These are phyloP conservation scores for Butyriboletus loyo DNA, from an alignment of 768 basidiomycete species.

Conservation along the genomic window DNA sequence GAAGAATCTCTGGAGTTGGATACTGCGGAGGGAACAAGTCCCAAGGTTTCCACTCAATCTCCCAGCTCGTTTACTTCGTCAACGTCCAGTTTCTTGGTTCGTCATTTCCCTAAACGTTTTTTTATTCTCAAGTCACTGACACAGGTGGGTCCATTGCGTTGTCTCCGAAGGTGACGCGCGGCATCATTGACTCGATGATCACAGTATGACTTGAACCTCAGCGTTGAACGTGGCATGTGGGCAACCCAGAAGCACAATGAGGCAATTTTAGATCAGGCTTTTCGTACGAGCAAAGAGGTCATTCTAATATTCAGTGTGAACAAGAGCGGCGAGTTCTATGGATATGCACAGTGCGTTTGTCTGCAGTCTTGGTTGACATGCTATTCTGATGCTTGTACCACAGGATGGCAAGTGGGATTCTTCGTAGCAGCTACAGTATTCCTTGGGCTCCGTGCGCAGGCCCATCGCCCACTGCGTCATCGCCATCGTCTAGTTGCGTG, in stretches of 20 bases:
- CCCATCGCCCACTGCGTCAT: constrained; percentile 26
- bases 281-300: constrained; percentile 85
- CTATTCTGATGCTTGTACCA: neutral
- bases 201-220: constrained; percentile 76
- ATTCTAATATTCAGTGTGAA: constrained; percentile 91
- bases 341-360: constrained; percentile 69
- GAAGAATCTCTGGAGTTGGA: constrained; percentile 29
- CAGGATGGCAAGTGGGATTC: constrained; percentile 68
- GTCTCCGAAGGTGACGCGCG: neutral
- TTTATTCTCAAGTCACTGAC: constrained; percentile 91
- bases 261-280: constrained; percentile 87
- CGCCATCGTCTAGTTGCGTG: constrained; percentile 26
- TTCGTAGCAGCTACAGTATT: constrained; percentile 46
- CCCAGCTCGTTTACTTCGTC: constrained; percentile 76
- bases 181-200: neutral
- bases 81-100: constrained; percentile 72
- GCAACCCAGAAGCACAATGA: constrained; percentile 94
- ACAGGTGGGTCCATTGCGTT: constrained; percentile 45
- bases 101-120: constrained; percentile 82
- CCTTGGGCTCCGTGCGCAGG: constrained; percentile 54
- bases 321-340: constrained; percentile 92
- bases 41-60: constrained; percentile 35
- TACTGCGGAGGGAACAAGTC: neutral
- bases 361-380: constrained; percentile 10
- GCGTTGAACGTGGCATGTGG: constrained; percentile 79